Evolutionary conservation across 73 alveolate species (phyloP).

Genomic region (Paraurostyla sp.): DNA sequence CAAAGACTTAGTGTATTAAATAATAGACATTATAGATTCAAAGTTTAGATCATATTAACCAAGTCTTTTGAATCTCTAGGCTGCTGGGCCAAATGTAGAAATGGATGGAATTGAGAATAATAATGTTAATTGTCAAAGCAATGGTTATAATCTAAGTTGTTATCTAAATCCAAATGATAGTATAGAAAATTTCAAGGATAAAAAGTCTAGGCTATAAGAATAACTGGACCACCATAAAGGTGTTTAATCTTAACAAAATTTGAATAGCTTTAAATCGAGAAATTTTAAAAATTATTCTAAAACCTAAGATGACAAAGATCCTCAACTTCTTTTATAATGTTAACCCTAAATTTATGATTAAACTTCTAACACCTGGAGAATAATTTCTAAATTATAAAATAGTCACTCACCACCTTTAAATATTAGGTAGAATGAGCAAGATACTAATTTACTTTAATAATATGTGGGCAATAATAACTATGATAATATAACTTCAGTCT

Average conservation of each 20-base stretch:
- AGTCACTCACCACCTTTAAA: too few relatives aligned
- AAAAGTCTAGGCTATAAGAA: too few relatives aligned
- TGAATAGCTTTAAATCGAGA: neutral
- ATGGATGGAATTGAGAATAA: neutral
- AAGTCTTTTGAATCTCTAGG: too few relatives aligned
- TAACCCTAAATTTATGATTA: neutral
- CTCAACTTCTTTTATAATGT: neutral
- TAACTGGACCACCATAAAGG: too few relatives aligned
- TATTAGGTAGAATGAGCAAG: neutral
- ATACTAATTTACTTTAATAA: neutral
- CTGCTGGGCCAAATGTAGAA: too few relatives aligned
- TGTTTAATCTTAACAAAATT: too few relatives aligned
- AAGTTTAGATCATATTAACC: too few relatives aligned
- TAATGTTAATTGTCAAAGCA: neutral
- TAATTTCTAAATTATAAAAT: neutral
- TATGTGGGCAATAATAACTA: neutral
- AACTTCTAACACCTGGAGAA: neutral
- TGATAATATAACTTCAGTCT: neutral
- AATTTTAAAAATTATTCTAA: neutral
- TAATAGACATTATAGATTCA: too few relatives aligned
- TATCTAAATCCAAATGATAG: slow-evolving; percentile 31
- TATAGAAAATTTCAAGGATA: neutral
- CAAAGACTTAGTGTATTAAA: too few relatives aligned
- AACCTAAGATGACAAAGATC: neutral
- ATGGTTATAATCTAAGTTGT: neutral